phyloP scores from a whole-genome alignment of 768 basidiomycete genomes.

The Amylocystis lapponica region DNA sequence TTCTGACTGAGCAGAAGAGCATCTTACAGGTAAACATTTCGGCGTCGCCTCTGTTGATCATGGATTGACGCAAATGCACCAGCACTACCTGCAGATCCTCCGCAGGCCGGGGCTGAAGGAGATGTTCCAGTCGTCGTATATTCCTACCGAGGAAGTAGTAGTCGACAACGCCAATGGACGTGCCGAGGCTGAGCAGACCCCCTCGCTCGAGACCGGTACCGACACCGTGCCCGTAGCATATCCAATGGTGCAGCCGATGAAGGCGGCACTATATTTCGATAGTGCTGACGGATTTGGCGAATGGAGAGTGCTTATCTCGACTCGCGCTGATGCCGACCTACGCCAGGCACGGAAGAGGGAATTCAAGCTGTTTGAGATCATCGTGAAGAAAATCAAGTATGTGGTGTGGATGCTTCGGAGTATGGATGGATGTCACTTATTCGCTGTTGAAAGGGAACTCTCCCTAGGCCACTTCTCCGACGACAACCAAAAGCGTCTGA shows the following conservation, averaged over 20 bases:
- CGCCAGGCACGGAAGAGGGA: conserved; percentile 41
- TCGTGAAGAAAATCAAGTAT: conserved; percentile 64
- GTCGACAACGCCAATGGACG: background rate
- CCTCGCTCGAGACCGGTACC: background rate
- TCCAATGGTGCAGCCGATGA: conserved; percentile 47
- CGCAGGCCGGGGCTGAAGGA: background rate
- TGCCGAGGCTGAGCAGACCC: too few species aligned
- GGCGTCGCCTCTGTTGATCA: background rate
- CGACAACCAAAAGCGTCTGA: conserved; percentile 61
- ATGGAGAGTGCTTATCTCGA: conserved; percentile 54
- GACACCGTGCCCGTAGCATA: conserved; percentile 24
- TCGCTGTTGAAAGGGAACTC: conserved; percentile 42
- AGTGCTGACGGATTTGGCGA: conserved; percentile 52
- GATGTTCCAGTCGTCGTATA: conserved; percentile 5
- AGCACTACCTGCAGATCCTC: conserved; percentile 4
- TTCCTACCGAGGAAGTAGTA: background rate
- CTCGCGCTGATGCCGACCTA: conserved; percentile 44
- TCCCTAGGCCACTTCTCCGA: conserved; percentile 65
- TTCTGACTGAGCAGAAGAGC: conserved; percentile 20
- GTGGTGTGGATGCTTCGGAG: conserved; percentile 7
- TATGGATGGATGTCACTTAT: background rate
- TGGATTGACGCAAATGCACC: background rate
- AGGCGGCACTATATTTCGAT: conserved; percentile 52
- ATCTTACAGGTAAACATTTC: conserved; percentile 23
- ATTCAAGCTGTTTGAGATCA: conserved; percentile 40